These are phyloP conservation scores for Emiliania huxleyi DNA, from an alignment of 78 protist species.

Conservation along the genomic window DNA sequence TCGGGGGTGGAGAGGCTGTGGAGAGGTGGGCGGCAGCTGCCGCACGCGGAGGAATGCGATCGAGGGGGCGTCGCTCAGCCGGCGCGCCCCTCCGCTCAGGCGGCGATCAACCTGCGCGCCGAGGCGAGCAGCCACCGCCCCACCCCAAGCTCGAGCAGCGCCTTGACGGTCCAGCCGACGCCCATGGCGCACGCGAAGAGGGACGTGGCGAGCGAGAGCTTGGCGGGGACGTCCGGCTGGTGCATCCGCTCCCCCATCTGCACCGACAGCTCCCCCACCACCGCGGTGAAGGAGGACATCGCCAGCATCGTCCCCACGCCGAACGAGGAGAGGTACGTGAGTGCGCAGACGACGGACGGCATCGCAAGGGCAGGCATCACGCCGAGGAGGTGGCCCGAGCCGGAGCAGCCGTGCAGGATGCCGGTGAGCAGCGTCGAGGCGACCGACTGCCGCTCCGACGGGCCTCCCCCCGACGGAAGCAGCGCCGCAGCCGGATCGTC, in stretches of 20 bases:
- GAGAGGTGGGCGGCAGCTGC: too few species aligned
- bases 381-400: conserved; percentile 26
- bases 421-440: neutral
- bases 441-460: neutral
- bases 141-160: neutral
- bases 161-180: neutral
- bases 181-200: neutral
- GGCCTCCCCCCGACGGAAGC: neutral
- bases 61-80: too few species aligned
- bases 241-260: neutral
- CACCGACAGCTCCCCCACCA: conserved; percentile 2
- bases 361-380: conserved; percentile 17
- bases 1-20: too few species aligned
- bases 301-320: neutral
- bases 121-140: neutral
- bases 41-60: too few species aligned
- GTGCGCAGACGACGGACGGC: neutral
- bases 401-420: neutral
- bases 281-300: neutral
- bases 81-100: too few species aligned
- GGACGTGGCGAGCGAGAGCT: neutral
- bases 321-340: neutral
- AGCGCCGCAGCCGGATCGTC: neutral
- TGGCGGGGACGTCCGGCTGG: neutral
- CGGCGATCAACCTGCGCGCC: neutral